Percentiles rank a stretch among this genome's conserved stretches.
Evolutionary conservation across 495 filamentous ascomycete genomes (phyloP).

Genomic region (Penicillium pancosmium): DNA sequence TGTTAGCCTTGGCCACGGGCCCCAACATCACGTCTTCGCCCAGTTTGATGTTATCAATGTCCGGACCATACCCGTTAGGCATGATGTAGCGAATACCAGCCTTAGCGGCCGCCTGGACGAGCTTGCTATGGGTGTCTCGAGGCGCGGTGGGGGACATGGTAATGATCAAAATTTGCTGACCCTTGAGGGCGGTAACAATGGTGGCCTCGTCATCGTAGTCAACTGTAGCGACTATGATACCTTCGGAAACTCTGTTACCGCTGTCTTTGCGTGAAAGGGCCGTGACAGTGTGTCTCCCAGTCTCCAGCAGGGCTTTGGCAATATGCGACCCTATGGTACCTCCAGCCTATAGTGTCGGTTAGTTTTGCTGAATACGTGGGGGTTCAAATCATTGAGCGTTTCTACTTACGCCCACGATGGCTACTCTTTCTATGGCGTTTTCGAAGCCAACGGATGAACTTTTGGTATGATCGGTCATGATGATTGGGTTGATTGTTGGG

Average conservation of each 20-base stretch:
- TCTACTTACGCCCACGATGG: conserved; percentile 51
- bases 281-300: conserved; percentile 55
- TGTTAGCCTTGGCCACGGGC: conserved; percentile 14
- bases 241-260: conserved; percentile 43
- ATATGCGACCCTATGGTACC: conserved; percentile 61
- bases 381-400: background rate
- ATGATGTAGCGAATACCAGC: conserved; percentile 65
- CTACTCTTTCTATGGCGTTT: conserved; percentile 49
- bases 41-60: conserved; percentile 31
- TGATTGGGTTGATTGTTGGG: too few relatives aligned
- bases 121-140: conserved; percentile 48
- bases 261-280: conserved; percentile 55
- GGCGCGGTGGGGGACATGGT: conserved; percentile 52
- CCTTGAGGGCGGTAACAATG: conserved; percentile 51
- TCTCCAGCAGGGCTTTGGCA: conserved; percentile 48
- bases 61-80: conserved; percentile 59
- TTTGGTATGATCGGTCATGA: conserved; percentile 30
- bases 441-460: conserved; percentile 39
- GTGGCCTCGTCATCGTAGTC: conserved; percentile 52
- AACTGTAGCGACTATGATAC: conserved; percentile 44
- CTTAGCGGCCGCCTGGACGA: conserved; percentile 62
- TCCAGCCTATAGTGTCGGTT: conserved; percentile 50
- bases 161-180: conserved; percentile 63
- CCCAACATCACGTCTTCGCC: conserved; percentile 24
- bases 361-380: conserved; percentile 8